Percentiles rank a stretch among this genome's conserved stretches.
Conservation (phyloP, 352 stramenopile species). For the Globisporangium heterothallicum region DNA sequence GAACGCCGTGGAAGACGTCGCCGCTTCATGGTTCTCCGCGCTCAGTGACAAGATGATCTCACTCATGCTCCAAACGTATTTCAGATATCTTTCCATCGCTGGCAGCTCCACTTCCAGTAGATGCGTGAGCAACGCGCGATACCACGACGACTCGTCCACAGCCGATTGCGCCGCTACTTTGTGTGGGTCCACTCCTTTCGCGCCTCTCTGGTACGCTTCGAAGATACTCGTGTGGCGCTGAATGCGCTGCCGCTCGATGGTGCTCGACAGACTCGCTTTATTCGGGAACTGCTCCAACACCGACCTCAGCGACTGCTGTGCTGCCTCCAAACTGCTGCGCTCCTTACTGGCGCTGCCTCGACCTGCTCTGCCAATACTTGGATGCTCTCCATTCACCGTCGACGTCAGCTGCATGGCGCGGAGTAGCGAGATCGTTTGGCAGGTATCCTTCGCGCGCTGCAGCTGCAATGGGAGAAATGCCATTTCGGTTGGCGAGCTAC, state of each 20-base stretch:
- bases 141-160: constrained; percentile 9
- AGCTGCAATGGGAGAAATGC: constrained; percentile 5
- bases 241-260: constrained; percentile 36
- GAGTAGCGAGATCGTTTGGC: background rate
- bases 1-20: background rate
- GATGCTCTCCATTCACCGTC: no score
- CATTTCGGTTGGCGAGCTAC: background rate
- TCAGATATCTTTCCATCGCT: constrained; percentile 42
- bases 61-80: constrained; percentile 30
- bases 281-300: constrained; percentile 22
- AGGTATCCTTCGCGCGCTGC: constrained; percentile 2
- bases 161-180: constrained; percentile 7
- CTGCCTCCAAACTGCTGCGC: background rate
- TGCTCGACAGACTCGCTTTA: constrained; percentile 26
- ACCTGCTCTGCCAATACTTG: background rate
- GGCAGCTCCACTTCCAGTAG: constrained; percentile 40
- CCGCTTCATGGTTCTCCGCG: constrained; percentile 11
- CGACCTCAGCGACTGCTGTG: constrained; percentile 20
- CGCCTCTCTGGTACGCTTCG: constrained; percentile 23
- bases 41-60: constrained; percentile 33
- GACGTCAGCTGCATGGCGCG: background rate
- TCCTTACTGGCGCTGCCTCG: background rate
- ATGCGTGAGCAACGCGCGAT: constrained; percentile 23
- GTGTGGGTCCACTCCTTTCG: constrained; percentile 8
- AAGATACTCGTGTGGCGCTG: constrained; percentile 37